Evolutionary conservation across 2,329 filamentous ascomycete genomes (phyloP).

Genomic region (Aspergillus ruber): DNA sequence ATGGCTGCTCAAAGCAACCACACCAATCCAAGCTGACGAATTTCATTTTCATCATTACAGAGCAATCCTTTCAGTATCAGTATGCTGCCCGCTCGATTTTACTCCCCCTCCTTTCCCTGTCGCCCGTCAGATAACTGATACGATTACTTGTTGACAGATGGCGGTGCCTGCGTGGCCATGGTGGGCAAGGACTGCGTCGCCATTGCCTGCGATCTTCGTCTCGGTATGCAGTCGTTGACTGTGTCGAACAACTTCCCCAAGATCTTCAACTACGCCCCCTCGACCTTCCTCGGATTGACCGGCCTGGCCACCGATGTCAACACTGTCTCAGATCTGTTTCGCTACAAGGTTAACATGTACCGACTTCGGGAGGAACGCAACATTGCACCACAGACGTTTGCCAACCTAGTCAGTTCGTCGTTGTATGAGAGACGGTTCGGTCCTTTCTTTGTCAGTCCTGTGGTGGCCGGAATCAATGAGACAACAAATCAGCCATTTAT

Average conservation of each 20-base stretch:
- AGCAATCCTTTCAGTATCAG: constrained; percentile 93
- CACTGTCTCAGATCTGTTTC: constrained; percentile 93
- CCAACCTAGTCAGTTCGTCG: constrained; percentile 84
- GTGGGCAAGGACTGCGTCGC: constrained; percentile 99
- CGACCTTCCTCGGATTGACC: constrained; percentile 90
- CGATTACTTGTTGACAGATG: constrained; percentile 45
- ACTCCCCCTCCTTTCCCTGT: not conserved
- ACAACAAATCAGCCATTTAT: constrained; percentile 95
- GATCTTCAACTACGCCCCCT: constrained; percentile 89
- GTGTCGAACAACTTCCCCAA: constrained; percentile 99
- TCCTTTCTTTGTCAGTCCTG: constrained; percentile 91
- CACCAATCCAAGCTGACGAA: constrained; percentile 1
- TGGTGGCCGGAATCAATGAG: constrained; percentile 89
- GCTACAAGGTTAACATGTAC: constrained; percentile 99
- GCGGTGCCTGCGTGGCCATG: constrained; percentile 96
- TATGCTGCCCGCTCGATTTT: constrained; percentile 41
- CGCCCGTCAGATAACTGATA: not conserved
- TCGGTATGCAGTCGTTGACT: constrained; percentile 91
- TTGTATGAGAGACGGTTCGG: constrained; percentile 96
- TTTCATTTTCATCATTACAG: constrained; percentile 40
- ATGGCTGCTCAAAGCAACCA: not conserved
- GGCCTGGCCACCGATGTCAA: constrained; percentile 93
- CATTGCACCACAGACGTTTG: constrained; percentile 90
- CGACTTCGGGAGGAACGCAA: constrained; percentile 94
- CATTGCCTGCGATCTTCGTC: constrained; percentile 96